These are phyloP conservation scores for Globisporangium carolinianum DNA, from an alignment of 352 stramenopile genomes.

Conservation along the genomic window DNA sequence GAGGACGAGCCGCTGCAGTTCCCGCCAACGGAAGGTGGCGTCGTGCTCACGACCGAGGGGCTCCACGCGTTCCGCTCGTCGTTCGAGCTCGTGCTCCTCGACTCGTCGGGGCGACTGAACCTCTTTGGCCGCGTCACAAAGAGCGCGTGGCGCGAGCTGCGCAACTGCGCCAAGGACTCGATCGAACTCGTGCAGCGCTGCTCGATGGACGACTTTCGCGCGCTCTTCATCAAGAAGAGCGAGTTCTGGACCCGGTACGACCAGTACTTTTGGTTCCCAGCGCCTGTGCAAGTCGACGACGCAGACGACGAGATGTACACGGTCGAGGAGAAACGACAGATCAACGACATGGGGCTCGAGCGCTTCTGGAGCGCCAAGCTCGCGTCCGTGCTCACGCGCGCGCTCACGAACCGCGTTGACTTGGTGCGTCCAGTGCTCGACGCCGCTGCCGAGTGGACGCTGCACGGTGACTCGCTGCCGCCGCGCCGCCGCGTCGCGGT, in stretches of 20 bases:
- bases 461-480: conserved; percentile 33
- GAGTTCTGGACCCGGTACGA: conserved; percentile 82
- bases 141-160: conserved; percentile 66
- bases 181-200: conserved; percentile 53
- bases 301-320: conserved; percentile 56
- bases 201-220: conserved; percentile 68
- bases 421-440: conserved; percentile 46
- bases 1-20: conserved; percentile 64
- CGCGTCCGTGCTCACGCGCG: conserved; percentile 32
- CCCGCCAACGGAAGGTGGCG: conserved; percentile 38
- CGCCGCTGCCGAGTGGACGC: conserved; percentile 39
- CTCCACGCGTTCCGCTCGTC: conserved; percentile 56
- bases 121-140: conserved; percentile 58
- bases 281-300: conserved; percentile 38
- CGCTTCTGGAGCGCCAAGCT: conserved; percentile 64
- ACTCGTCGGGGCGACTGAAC: conserved; percentile 70
- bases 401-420: conserved; percentile 63
- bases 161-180: conserved; percentile 53
- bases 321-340: conserved; percentile 52
- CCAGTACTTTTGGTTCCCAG: conserved; percentile 81
- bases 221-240: conserved; percentile 77
- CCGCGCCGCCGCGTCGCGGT: conserved; percentile 55
- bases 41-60: conserved; percentile 57
- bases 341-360: conserved; percentile 74
- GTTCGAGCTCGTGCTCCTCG: conserved; percentile 74